Evolutionary conservation across 23 red algal genomes (phyloP), one percentile per base, ranked within the genome.

Genomic region (Agarophyton chilense): DNA sequence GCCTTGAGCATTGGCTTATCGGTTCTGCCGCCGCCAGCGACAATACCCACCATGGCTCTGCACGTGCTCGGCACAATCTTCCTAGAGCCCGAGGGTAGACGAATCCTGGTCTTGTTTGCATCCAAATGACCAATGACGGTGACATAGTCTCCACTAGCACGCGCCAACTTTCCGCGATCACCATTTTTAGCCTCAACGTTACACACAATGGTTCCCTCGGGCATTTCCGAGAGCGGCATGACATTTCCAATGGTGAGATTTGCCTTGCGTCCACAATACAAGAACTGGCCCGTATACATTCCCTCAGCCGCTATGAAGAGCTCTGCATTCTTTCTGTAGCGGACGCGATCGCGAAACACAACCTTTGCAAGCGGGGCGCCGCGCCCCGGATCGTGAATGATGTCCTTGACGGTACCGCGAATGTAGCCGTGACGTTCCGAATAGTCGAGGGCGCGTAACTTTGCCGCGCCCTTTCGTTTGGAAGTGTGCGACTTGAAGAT

Each of bases 1-100:
- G 97, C 97, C 90, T 99, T 99, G 31, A 99, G 88, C 70, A 99
- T 51, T 21, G 97, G 97, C 90, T 99, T 99, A 57, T 95, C 97
- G 13, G 97, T 99, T 53, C 97, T 77, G 21, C 90, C 93, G 42
- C 97, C 97, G 34, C 97, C 97, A 0, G 97, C 93, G 19, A 95
- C 90, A 87, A 99, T 88, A 18, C 97, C 97, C 53, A 99, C 88
- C 89, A 95, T 99, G n/a, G 89, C 97, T n/a, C 97, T 75, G 88
- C 97, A 99, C 14, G 89, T 76, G 49, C 88, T 93, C 40, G 97
- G 93, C 31, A 99, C 97, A 26, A 96, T 83, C 79, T 95, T 95
- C 13, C 93, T 82, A 35, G 93, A 78, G 10, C 97, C 97, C 1
- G 92, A 95, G 18, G 97, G 97, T 58, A 99, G 73, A 55, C 97